Evolutionary conservation across 1,139 yeast genomes (phyloP).

Genomic region (Casaregolazyma lundiana): DNA sequence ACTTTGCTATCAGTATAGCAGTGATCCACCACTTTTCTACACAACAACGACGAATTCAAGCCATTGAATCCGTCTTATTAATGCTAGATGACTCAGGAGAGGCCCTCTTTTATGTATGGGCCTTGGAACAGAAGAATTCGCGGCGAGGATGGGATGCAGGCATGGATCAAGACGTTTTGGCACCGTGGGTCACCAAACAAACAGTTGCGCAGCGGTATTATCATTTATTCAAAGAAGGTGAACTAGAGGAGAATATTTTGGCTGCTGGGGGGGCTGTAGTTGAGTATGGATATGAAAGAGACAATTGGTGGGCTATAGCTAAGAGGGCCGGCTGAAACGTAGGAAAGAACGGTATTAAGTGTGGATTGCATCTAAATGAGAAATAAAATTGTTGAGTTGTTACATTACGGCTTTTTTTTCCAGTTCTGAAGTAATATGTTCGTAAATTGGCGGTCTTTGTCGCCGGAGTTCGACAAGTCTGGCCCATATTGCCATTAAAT

Average conservation of each 20-base stretch:
- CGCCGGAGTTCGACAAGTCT: no score
- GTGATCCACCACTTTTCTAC: conserved; percentile 96
- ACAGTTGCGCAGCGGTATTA: conserved; percentile 60
- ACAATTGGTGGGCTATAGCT: conserved; percentile 85
- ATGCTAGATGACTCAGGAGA: conserved; percentile 58
- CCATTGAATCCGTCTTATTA: conserved; percentile 62
- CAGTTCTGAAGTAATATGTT: no score
- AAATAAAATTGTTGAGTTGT: no score
- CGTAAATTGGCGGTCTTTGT: no score
- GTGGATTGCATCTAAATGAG: no score
- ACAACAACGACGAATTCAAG: conserved; percentile 66
- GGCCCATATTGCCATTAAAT: no score
- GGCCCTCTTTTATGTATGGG: conserved; percentile 90
- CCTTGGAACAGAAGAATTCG: conserved; percentile 82
- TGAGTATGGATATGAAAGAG: conserved; percentile 80
- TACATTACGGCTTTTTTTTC: no score
- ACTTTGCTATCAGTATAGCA: conserved; percentile 92
- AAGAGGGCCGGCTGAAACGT: no score
- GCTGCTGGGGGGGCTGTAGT: conserved; percentile 65
- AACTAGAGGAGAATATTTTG: conserved; percentile 62
- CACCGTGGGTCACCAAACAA: conserved; percentile 81
- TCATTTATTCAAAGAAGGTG: conserved; percentile 81
- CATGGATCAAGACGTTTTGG: conserved; percentile 87
- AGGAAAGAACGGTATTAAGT: no score
- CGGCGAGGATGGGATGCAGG: conserved; percentile 86